Percentiles rank a stretch among this genome's conserved stretches.
Conservation (phyloP, 2,329 filamentous ascomycete genomes). For the Colletotrichum gloeosporioides region DNA sequence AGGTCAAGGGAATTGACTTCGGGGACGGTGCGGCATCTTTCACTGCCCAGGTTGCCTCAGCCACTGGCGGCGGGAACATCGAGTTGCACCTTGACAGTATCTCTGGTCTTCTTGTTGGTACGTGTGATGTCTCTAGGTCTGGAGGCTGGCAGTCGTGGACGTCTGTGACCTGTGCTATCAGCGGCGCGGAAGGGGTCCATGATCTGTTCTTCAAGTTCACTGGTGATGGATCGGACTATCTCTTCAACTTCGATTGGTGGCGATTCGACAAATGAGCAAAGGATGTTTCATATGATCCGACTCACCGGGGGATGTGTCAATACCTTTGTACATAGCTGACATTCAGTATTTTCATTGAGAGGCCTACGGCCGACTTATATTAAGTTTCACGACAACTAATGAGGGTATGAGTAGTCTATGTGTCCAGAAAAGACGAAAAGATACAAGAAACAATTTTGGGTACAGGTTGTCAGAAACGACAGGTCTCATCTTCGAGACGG, state of each 20-base stretch:
- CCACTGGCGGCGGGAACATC: background rate
- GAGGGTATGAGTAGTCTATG: constrained; percentile 12
- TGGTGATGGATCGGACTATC: background rate
- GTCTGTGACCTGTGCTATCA: background rate
- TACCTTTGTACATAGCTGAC: background rate
- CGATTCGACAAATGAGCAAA: background rate
- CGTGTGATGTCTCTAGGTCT: background rate
- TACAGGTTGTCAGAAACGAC: background rate
- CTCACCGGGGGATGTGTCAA: background rate
- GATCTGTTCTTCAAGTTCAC: background rate
- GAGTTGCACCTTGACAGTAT: background rate
- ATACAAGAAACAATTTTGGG: background rate
- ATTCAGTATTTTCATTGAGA: background rate
- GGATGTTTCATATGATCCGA: background rate
- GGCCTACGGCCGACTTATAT: background rate
- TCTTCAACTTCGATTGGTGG: background rate
- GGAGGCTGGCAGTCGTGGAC: background rate
- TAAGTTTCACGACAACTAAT: background rate
- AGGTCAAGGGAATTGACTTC: background rate
- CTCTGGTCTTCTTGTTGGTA: background rate
- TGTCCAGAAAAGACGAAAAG: background rate
- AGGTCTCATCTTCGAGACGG: background rate
- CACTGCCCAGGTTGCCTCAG: background rate
- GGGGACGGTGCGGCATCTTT: background rate
- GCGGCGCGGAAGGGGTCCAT: background rate